Percentiles rank a stretch among this genome's conserved stretches.
phyloP scores from a whole-genome alignment of 257 asterid species.

The Schizonepeta tenuifolia region DNA sequence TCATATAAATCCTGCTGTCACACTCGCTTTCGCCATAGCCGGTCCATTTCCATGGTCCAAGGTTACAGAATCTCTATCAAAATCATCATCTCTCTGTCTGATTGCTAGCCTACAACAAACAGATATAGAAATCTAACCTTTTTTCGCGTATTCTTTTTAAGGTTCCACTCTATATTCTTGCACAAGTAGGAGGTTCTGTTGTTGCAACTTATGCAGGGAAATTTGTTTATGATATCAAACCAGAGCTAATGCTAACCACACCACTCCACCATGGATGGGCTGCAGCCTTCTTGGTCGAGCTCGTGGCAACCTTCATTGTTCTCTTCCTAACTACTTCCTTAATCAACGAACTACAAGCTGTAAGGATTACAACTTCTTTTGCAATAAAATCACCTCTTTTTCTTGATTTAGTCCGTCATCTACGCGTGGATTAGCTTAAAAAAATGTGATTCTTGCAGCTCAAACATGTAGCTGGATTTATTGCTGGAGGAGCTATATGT shows the following conservation, averaged over 20 bases:
- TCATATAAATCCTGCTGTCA: conserved; percentile 87
- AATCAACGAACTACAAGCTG: conserved; percentile 51
- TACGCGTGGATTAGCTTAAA: background rate
- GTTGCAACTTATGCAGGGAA: conserved; percentile 61
- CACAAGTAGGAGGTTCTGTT: conserved; percentile 77
- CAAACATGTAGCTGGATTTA: conserved; percentile 59
- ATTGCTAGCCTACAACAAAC: background rate
- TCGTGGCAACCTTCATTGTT: conserved; percentile 71
- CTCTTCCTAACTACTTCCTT: conserved; percentile 73
- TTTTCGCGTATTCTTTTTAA: conserved; percentile 24
- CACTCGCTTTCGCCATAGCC: conserved; percentile 69
- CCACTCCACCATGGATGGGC: conserved; percentile 63
- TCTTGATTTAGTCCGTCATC: background rate
- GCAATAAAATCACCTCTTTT: background rate
- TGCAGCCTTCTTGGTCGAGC: conserved; percentile 74
- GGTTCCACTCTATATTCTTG: conserved; percentile 74
- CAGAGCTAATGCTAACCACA: conserved; percentile 65
- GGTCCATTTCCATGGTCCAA: conserved; percentile 86
- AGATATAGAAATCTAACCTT: too few species aligned
- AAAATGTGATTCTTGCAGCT: conserved; percentile 40
- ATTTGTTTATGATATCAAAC: conserved; percentile 55
- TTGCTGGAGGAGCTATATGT: conserved; percentile 71
- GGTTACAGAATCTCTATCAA: conserved; percentile 40
- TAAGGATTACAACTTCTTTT: conserved; percentile 37
- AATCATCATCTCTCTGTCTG: too few species aligned